Conservation (phyloP, 257 asterid genomes). For the Buddleja alternifolia region DNA sequence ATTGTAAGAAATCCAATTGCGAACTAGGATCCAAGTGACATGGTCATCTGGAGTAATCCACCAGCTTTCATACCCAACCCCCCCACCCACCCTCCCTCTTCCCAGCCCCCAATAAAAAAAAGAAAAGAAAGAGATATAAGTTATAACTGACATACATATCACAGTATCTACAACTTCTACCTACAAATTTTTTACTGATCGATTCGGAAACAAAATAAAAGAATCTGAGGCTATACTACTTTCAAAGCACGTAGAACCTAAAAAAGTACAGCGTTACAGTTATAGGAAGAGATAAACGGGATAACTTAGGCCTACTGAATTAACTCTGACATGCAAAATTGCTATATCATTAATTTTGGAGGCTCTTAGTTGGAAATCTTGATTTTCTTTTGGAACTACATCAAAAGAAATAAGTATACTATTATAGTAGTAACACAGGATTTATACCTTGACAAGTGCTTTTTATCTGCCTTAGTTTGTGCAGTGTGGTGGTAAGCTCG, state of each 20-base stretch:
- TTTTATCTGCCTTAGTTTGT: constrained; percentile 93
- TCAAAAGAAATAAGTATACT: constrained; percentile 25
- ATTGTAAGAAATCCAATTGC: too few relatives aligned
- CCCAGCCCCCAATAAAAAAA: too few relatives aligned
- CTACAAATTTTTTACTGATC: not conserved
- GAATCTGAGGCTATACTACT: not conserved
- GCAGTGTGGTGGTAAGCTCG: constrained; percentile 94
- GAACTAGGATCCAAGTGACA: not conserved
- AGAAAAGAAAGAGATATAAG: too few relatives aligned
- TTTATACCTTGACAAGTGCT: constrained; percentile 82
- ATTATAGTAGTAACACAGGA: not conserved
- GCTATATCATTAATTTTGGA: not conserved
- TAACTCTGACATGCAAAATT: constrained; percentile 35
- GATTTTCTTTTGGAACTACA: constrained; percentile 35
- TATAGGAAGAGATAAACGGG: not conserved
- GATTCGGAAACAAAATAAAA: not conserved
- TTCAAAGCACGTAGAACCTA: not conserved
- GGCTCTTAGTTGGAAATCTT: not conserved
- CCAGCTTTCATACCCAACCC: too few relatives aligned
- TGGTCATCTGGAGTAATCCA: not conserved
- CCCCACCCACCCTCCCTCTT: too few relatives aligned
- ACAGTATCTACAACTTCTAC: not conserved
- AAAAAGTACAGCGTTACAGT: not conserved
- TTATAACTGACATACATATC: not conserved
- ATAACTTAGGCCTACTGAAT: not conserved